Evolutionary conservation across 495 filamentous ascomycete genomes (phyloP), one percentile per base, ranked within the genome.

Genomic region (Hypoxylon trugodes): DNA sequence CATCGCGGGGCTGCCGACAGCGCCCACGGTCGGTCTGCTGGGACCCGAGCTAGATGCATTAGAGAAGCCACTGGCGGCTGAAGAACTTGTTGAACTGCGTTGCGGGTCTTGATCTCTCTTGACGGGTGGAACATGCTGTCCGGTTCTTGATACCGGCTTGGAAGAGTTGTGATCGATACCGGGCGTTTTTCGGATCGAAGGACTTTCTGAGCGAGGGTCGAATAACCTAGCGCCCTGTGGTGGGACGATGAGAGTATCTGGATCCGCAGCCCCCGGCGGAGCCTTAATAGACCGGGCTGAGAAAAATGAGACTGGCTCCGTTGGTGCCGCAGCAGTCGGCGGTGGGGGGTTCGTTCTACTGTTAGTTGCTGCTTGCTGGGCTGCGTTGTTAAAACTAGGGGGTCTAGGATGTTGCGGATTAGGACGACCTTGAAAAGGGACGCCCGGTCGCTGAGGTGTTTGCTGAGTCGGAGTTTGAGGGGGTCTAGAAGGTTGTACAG

Each of bases 121-220:
- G 42, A 74, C 69, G 6, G 75, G 73, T 0, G 76, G 63, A 0
- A 78, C 76, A 22, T 79, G 77, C 47, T 83, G 64, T 2, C 76
- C 70, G 15, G 71, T 74, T 42, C 75, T 83, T 2, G 76, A 79
- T 0, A 96, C 78, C 0, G 90, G 88, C 30, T 86, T 84, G 22
- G 85, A 89, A 50, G 85, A 88, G 21, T 77, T 86, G 65, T 95
- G 90, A 62, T 96, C 92, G 41, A 97, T 82, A n/a, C 93, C 93
- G 0, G 89, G 87, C 2, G 93, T 96, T 68, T 94, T 92, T 25
- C 90, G 87, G 57, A 96, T 94, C 0, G 91, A 92, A 0, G 93
- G 91, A 59, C 89, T 93, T 63, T 96, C 92, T 3, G 86, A 81
- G 52, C 88, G 85, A 2, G 92, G 92, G 69, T 97, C 90, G 74